These are phyloP conservation scores for Candida glaebosa DNA, from an alignment of 805 yeast genomes.

Conservation along the genomic window DNA sequence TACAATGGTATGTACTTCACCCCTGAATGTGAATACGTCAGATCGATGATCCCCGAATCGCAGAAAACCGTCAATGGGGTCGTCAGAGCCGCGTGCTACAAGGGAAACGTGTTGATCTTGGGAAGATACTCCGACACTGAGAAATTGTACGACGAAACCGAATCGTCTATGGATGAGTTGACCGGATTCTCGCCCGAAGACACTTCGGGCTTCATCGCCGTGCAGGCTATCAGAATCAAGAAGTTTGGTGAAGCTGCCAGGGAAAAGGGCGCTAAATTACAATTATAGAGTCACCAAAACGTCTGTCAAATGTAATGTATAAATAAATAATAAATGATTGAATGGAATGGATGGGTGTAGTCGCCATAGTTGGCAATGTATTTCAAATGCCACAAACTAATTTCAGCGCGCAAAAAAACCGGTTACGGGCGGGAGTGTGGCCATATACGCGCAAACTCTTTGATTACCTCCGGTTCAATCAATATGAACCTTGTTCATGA, in stretches of 20 bases:
- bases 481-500: background rate
- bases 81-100: constrained; percentile 90
- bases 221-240: constrained; percentile 97
- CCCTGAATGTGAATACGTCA: constrained; percentile 96
- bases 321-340: background rate
- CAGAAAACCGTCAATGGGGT: constrained; percentile 94
- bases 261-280: constrained; percentile 60
- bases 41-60: constrained; percentile 91
- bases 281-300: no score
- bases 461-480: no score
- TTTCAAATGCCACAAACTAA: no score
- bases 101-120: constrained; percentile 78
- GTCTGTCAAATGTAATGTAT: background rate
- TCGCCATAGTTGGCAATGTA: background rate
- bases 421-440: no score
- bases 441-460: no score
- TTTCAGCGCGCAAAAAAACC: no score
- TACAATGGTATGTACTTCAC: constrained; percentile 98
- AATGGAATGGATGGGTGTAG: background rate
- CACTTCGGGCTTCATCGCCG: constrained; percentile 95
- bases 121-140: constrained; percentile 97
- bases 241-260: constrained; percentile 95
- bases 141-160: constrained; percentile 95
- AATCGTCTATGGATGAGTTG: constrained; percentile 98
- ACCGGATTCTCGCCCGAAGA: constrained; percentile 97